Conservation (phyloP, 78 protist species). For the Thecamonas trahens region DNA sequence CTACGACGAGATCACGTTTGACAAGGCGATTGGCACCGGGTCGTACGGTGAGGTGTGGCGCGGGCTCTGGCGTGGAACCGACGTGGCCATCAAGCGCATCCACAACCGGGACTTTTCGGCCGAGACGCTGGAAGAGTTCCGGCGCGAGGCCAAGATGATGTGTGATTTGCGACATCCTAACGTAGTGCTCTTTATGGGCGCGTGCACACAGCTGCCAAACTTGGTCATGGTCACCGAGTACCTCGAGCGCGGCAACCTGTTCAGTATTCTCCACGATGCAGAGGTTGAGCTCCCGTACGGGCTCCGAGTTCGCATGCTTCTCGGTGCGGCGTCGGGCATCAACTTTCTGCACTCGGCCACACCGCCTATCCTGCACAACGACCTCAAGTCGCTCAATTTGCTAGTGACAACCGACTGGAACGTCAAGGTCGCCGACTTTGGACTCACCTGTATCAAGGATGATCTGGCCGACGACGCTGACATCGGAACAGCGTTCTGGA, state of each 20-base stretch:
- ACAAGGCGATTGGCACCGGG: constrained; percentile 52
- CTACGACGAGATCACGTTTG: background rate
- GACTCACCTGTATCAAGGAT: background rate
- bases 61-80: constrained; percentile 32
- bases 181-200: constrained; percentile 54
- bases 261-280: constrained; percentile 30
- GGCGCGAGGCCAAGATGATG: constrained; percentile 26
- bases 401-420: constrained; percentile 13
- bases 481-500: constrained; percentile 1
- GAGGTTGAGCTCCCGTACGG: no score
- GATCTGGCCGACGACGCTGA: background rate
- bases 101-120: no score
- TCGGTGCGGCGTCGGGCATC: constrained; percentile 31
- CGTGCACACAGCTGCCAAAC: constrained; percentile 46
- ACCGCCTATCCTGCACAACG: constrained; percentile 48
- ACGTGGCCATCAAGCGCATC: constrained; percentile 36
- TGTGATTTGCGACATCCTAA: constrained; percentile 52
- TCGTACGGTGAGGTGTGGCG: constrained; percentile 43
- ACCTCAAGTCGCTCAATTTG: constrained; percentile 42
- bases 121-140: constrained; percentile 47
- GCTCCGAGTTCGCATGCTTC: background rate
- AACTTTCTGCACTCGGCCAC: constrained; percentile 28
- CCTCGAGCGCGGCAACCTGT: constrained; percentile 49
- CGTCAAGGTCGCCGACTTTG: constrained; percentile 41
- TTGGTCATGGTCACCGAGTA: constrained; percentile 40